A percentile compares a stretch with the other conserved stretches of the same genome.
phyloP scores from a whole-genome alignment of 1,284 basidiomycete species.

The Cryptococcus wingfieldii region DNA sequence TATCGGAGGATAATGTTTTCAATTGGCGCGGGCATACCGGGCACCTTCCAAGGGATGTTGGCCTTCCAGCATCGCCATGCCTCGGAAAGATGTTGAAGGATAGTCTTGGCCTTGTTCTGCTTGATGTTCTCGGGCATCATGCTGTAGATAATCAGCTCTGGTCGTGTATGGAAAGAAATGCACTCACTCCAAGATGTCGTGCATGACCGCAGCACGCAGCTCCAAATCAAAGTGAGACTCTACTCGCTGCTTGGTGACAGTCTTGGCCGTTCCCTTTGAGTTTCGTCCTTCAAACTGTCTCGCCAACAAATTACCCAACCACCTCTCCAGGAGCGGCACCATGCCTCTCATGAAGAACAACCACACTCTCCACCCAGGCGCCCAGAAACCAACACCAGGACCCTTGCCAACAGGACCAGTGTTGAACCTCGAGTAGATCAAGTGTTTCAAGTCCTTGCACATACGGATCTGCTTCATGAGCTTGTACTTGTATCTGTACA shows the following conservation, averaged over 20 bases:
- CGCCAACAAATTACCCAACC: conserved; percentile 95
- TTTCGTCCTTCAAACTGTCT: conserved; percentile 97
- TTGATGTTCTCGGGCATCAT: conserved; percentile 99
- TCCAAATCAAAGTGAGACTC: conserved; percentile 99
- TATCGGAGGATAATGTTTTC: conserved; percentile 99
- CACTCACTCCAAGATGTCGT: conserved; percentile 79
- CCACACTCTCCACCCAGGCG: conserved; percentile 99
- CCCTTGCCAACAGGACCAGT: conserved; percentile 99
- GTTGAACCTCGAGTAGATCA: conserved; percentile 79
- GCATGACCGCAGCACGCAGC: conserved; percentile 97
- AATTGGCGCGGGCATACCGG: conserved; percentile 71
- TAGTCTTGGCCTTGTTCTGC: conserved; percentile 98
- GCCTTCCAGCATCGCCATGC: conserved; percentile 99
- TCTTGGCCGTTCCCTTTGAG: conserved; percentile 90
- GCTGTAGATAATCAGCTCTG: conserved; percentile 24
- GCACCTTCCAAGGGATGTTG: conserved; percentile 64
- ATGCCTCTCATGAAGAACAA: conserved; percentile 99
- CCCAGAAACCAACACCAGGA: conserved; percentile 99
- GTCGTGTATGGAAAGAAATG: background rate
- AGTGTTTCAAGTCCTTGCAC: conserved; percentile 98
- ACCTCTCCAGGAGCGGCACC: conserved; percentile 92
- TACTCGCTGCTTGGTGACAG: conserved; percentile 97
- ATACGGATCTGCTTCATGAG: conserved; percentile 99
- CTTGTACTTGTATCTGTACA: conserved; percentile 89
- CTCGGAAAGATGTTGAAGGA: conserved; percentile 93